Evolutionary conservation across 768 basidiomycete species (phyloP), one percentile per base, ranked within the genome.

Genomic region (Boletus rufocinnamomeus): DNA sequence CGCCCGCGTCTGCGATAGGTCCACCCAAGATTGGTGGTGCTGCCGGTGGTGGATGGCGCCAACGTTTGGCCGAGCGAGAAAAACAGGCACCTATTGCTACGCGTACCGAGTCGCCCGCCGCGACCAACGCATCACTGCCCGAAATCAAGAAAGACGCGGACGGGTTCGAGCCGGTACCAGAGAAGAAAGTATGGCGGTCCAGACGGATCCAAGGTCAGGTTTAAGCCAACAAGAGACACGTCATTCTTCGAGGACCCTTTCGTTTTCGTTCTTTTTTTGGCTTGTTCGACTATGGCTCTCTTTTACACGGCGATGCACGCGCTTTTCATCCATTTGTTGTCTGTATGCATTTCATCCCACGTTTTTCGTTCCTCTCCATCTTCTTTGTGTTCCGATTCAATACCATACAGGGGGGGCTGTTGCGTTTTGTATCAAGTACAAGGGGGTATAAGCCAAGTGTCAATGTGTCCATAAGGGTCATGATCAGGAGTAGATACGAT

Each of bases 141-240:
- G 81, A 82, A 51, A 50, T 69, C 6, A 75, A 75, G 63, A 82
- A 77, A 65, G 86, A 88, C 43, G 78, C 84, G 4, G 89, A 91
- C 65, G 89, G 90, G 4, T 91, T 91, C 80, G 84, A 86, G 72
- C 79, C 84, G 27, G 85, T 87, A 7, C 6, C 72, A 2, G 61
- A 63, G 35, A 72, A 65, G 56, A 60, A 51, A n/a, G 63, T 65
- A 38, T 73, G 72, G 72, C 52, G 56, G 41, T 9, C 69, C 1
- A 62, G 14, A 48, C 68, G 60, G 27, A 1, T 69, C 7, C 71
- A 60, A 45, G 57, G 40, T 34, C 55, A 56, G 45, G 27, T 52
- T 21, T 51, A 23, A 46, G 47, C 30, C 38, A 13, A 21, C 13
- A 16, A n/a, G 13, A 8, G 27, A n/a, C 37, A 11, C 2, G 14